Conservation (phyloP, 257 asterid species). For the Pogostemon cablin region DNA sequence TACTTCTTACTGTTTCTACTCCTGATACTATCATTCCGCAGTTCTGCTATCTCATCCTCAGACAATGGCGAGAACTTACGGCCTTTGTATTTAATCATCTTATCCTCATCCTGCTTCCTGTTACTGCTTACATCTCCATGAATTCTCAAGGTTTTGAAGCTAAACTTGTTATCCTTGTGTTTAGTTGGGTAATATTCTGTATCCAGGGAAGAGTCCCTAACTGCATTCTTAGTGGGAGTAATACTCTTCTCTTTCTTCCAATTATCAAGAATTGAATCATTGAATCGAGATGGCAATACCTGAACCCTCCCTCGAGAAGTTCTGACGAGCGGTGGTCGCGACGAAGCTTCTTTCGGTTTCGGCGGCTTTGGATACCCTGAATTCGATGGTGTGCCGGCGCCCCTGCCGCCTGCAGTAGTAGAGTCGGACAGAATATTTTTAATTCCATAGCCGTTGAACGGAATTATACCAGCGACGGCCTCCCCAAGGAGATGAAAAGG, state of each 20-base stretch:
- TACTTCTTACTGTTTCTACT: conserved; percentile 40
- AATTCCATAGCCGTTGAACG: conserved; percentile 53
- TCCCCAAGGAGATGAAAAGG: conserved; percentile 76
- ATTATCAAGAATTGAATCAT: conserved; percentile 83
- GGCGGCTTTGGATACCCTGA: conserved; percentile 40
- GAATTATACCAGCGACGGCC: conserved; percentile 70
- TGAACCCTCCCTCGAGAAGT: conserved; percentile 97
- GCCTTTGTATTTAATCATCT: conserved; percentile 36
- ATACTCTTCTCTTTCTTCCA: conserved; percentile 89
- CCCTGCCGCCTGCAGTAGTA: conserved; percentile 30
- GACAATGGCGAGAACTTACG: conserved; percentile 62
- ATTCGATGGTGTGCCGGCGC: conserved; percentile 37
- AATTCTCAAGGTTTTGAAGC: conserved; percentile 42
- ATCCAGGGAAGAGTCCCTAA: conserved; percentile 57
- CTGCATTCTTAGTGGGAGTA: conserved; percentile 39
- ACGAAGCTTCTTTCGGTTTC: conserved; percentile 44
- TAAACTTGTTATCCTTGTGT: conserved; percentile 42
- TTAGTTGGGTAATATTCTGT: conserved; percentile 62
- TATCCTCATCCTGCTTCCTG: conserved; percentile 45
- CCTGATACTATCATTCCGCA: conserved; percentile 46
- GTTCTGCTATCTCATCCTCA: conserved; percentile 61
- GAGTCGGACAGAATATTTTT: conserved; percentile 45
- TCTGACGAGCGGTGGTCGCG: conserved; percentile 88
- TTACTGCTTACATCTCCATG: conserved; percentile 40
- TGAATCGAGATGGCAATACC: conserved; percentile 92